Percentiles rank a stretch among this genome's conserved stretches.
phyloP scores from a whole-genome alignment of 768 basidiomycete species.

The Dendrothele bispora region DNA sequence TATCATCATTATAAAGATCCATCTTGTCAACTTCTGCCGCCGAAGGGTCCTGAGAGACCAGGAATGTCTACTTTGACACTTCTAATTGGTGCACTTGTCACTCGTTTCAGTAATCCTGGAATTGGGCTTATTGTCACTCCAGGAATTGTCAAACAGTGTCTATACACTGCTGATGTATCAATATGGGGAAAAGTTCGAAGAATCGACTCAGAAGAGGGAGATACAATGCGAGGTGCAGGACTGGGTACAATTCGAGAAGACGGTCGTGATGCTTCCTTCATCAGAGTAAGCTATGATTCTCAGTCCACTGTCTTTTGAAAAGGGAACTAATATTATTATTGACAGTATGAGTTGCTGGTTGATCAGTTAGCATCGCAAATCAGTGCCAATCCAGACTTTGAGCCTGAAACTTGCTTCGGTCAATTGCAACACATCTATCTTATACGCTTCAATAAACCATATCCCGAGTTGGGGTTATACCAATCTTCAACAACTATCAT shows the following conservation, averaged over 20 bases:
- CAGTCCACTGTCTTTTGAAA: not conserved
- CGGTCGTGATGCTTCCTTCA: slow-evolving; percentile 18
- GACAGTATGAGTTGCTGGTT: slow-evolving; percentile 22
- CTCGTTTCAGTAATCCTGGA: not conserved
- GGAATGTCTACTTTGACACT: not conserved
- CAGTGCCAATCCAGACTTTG: not conserved
- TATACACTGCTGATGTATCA: slow-evolving; percentile 1
- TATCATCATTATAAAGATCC: not conserved
- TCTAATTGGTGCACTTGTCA: slow-evolving; percentile 1
- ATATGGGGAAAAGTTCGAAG: slow-evolving; percentile 17
- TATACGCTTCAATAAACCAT: slow-evolving; percentile 8
- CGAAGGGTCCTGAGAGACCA: not conserved
- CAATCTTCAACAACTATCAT: not conserved
- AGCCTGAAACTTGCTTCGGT: slow-evolving; percentile 18
- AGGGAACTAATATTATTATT: not conserved
- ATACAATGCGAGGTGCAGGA: slow-evolving; percentile 10
- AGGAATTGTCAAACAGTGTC: not conserved
- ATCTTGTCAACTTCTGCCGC: not conserved
- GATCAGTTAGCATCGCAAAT: slow-evolving; percentile 15
- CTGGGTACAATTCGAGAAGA: slow-evolving; percentile 7
- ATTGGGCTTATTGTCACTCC: not conserved
- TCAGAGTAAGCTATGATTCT: slow-evolving; percentile 17
- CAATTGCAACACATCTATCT: slow-evolving; percentile 20
- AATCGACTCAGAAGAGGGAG: slow-evolving; percentile 14
- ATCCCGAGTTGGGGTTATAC: slow-evolving; percentile 2